phyloP scores from a whole-genome alignment of 2,329 filamentous ascomycete species.

The Hypocrella siamensis region DNA sequence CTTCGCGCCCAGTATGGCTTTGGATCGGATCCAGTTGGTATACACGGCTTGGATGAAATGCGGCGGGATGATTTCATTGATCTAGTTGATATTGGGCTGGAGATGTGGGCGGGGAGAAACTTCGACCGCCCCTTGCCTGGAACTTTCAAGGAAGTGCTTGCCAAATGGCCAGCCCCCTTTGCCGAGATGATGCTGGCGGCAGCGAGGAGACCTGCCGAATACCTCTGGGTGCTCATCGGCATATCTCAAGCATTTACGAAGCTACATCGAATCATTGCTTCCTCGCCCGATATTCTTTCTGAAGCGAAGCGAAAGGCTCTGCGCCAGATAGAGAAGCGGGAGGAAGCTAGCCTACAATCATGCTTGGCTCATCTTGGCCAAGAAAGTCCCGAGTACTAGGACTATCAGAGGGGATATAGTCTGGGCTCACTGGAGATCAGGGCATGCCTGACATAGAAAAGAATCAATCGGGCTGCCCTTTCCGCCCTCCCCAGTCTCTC shows the following conservation, averaged over 20 bases:
- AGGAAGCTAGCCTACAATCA: not conserved
- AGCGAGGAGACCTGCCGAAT: constrained; percentile 1
- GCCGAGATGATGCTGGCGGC: constrained; percentile 2
- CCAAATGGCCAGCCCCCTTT: constrained; percentile 1
- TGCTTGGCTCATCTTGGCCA: not conserved
- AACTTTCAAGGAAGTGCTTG: not conserved
- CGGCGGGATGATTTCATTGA: not conserved
- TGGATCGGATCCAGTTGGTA: constrained; percentile 1
- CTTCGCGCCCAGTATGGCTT: constrained; percentile 5
- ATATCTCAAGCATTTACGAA: constrained; percentile 1
- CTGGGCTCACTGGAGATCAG: not conserved
- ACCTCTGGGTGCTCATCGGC: not conserved
- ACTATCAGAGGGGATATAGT: not conserved
- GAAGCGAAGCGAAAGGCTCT: not conserved
- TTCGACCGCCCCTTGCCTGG: not conserved
- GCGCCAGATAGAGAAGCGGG: not conserved
- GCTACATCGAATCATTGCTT: constrained; percentile 1
- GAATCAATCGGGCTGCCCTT: too few species aligned
- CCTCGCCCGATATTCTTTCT: not conserved
- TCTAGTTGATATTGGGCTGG: constrained; percentile 2
- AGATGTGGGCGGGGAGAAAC: not conserved
- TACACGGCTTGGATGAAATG: constrained; percentile 5
- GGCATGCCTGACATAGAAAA: not conserved
- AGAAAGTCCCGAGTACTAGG: not conserved
- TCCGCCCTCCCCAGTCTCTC: too few species aligned